Percentiles rank a stretch among this genome's conserved stretches.
phyloP scores from a whole-genome alignment of 1,284 basidiomycete species.

The Leucocoprinus gongylophorus region DNA sequence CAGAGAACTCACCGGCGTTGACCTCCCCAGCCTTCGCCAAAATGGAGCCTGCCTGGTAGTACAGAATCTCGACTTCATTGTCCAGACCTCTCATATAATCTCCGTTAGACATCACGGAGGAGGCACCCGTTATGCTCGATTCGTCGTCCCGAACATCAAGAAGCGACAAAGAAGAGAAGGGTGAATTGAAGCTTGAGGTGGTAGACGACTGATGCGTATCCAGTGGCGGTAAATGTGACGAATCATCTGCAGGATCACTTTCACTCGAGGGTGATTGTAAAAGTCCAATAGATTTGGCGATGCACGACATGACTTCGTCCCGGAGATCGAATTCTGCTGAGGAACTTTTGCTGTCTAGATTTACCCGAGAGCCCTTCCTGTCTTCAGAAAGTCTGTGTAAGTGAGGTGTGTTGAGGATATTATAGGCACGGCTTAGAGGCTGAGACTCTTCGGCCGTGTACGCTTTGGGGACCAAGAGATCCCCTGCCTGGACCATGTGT shows the following conservation, averaged over 20 bases:
- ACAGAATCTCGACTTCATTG: constrained; percentile 94
- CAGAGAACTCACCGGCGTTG: constrained; percentile 56
- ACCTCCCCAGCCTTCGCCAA: constrained; percentile 88
- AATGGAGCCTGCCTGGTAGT: constrained; percentile 82
- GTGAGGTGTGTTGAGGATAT: constrained; percentile 46
- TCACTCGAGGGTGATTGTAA: constrained; percentile 76
- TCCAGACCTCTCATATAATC: constrained; percentile 75
- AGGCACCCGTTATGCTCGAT: constrained; percentile 58
- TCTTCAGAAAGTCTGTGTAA: constrained; percentile 26
- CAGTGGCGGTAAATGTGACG: constrained; percentile 53
- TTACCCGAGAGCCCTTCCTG: constrained; percentile 15
- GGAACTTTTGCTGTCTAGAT: constrained; percentile 14
- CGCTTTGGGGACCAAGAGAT: constrained; percentile 50
- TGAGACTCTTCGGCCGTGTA: constrained; percentile 40
- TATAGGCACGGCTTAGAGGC: constrained; percentile 43
- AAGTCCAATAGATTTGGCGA: constrained; percentile 95
- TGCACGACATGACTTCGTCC: constrained; percentile 94
- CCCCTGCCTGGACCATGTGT: constrained; percentile 60
- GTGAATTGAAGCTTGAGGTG: constrained; percentile 54
- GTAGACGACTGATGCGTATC: constrained; percentile 39
- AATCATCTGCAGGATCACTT: constrained; percentile 56
- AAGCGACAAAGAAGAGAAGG: constrained; percentile 81
- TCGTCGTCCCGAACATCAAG: constrained; percentile 68
- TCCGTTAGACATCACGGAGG: constrained; percentile 46
- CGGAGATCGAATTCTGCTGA: constrained; percentile 72